A percentile compares a stretch with the other conserved stretches of the same genome.
Evolutionary conservation across 177 flowering plant species (phyloP).

Genomic region (Telopea speciosissima): DNA sequence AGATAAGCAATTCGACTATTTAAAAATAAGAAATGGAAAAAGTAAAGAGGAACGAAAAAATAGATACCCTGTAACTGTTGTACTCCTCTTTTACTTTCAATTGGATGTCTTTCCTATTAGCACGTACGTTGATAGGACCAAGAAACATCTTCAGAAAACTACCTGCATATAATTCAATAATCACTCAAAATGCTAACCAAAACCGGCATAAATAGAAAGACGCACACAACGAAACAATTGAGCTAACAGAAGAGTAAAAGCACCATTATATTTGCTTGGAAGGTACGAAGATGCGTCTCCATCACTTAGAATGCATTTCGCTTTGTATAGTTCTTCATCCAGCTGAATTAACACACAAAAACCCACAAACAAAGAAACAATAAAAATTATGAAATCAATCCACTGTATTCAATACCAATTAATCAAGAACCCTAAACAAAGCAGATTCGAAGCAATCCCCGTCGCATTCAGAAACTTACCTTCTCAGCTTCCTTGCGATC

Average conservation of each 20-base stretch:
- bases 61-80: constrained; percentile 71
- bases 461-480: constrained; percentile 20
- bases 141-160: constrained; percentile 82
- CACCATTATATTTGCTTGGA: constrained; percentile 60
- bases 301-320: constrained; percentile 45
- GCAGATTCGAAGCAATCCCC: background rate
- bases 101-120: constrained; percentile 75
- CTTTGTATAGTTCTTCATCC: constrained; percentile 58
- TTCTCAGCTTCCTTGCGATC: constrained; percentile 52
- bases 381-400: too few relatives aligned
- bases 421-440: constrained; percentile 2
- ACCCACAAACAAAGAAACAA: background rate
- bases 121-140: constrained; percentile 89
- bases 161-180: constrained; percentile 29
- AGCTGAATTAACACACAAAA: constrained; percentile 27
- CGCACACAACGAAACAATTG: background rate
- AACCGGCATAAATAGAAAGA: background rate
- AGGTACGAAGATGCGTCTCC: constrained; percentile 71
- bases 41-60: background rate
- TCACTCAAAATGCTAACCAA: background rate
- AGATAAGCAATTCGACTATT: background rate
- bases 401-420: background rate
- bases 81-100: constrained; percentile 95
- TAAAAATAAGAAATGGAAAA: background rate
- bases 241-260: background rate